Evolutionary conservation across 2,329 filamentous ascomycete species (phyloP).

Genomic region (Pestalotiopsis sp.): DNA sequence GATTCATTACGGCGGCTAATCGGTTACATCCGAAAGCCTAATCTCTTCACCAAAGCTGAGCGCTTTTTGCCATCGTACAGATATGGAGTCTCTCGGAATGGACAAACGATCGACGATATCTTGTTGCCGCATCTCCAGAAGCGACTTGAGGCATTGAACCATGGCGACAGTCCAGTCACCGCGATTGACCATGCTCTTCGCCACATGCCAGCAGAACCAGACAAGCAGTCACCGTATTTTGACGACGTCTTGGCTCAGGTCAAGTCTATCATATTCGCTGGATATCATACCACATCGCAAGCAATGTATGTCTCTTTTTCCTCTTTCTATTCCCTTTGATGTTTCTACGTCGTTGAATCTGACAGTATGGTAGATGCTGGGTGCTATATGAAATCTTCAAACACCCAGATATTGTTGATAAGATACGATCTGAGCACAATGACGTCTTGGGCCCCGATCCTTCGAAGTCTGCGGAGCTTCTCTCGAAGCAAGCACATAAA

Average conservation of each 20-base stretch:
- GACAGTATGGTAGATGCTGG: slow-evolving; percentile 16
- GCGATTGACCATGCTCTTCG: slow-evolving; percentile 14
- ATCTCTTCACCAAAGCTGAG: slow-evolving; percentile 10
- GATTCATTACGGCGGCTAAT: slow-evolving; percentile 1
- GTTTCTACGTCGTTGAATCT: neutral
- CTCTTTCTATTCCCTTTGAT: too few species aligned
- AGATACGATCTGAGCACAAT: neutral
- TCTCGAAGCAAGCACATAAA: neutral
- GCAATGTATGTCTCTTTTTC: slow-evolving; percentile 12
- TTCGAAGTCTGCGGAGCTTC: neutral
- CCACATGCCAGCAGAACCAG: neutral
- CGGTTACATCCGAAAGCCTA: slow-evolving; percentile 4
- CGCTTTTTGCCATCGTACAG: slow-evolving; percentile 12
- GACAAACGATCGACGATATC: neutral
- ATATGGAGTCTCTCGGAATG: neutral
- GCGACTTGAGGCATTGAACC: neutral
- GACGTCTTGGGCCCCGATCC: neutral
- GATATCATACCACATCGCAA: slow-evolving; percentile 19
- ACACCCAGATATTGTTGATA: neutral
- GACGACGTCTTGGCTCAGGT: slow-evolving; percentile 15
- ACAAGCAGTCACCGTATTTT: neutral
- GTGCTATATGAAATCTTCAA: slow-evolving; percentile 18
- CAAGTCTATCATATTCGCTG: slow-evolving; percentile 15
- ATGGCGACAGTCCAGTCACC: slow-evolving; percentile 5
- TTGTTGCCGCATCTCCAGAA: slow-evolving; percentile 10